Evolutionary conservation across 257 asterid species (phyloP), one percentile per base, ranked within the genome.

Genomic region (Nicotiana obtusifolia): DNA sequence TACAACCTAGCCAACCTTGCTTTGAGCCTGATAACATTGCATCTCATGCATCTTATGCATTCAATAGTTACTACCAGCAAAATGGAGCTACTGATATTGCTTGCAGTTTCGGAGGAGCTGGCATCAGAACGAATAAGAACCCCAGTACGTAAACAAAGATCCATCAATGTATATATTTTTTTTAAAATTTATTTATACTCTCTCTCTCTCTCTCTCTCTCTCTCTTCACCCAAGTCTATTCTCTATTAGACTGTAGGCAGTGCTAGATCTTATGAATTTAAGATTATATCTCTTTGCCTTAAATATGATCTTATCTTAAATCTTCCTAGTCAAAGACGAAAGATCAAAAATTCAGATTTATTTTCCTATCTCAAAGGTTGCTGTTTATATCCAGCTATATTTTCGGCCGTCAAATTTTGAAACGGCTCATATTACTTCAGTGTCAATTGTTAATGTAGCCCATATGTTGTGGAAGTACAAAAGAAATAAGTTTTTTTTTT

Each of bases 1-100:
- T 96, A 83, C 97, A 92, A 86, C 99, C 99, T 17, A 94, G 98
- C 82, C 99, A 96, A 83, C 97, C 99, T 80, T 96, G 99, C 77
- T 96, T 91, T 41, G 91, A 89, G 90, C 99, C 99, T 1, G 98
- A 96, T 76, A 93, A 81, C 78, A 66, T 87, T 59, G 89, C 86
- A 2, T 94, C 99, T 15, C 99, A 96, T 80, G 97, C 99, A 2
- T 96, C 99, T 14, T 96, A 67, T 83, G 99, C 97, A 3, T 94
- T 96, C 81, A 96, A 94, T 81, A 91, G 94, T 83, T 96, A 90
- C 64, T 96, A 91, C 86, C 98, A 93, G 89, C 95, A 93, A 89
- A 92, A 96, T 83, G 98, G 97, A 81, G 98, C 98, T 80, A 87
- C 97, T 22, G 99, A 93, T 80, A 84, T 91, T 41, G 99, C 99